Percentiles rank a stretch among this genome's conserved stretches.
Conservation (phyloP, 129 eudicot species). For the Flaveria robusta region DNA sequence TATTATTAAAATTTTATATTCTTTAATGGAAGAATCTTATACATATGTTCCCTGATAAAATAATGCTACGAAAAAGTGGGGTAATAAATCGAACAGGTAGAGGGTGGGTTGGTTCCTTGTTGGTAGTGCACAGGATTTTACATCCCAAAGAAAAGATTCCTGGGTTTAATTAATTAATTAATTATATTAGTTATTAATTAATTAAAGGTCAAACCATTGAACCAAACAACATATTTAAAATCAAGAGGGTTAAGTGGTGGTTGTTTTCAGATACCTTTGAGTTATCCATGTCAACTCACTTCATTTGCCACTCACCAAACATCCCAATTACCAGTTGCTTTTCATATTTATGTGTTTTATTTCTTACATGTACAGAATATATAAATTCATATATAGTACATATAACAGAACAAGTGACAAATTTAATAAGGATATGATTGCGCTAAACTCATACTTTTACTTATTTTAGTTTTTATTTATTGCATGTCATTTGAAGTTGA, state of each 20-base stretch:
- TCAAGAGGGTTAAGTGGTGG: conserved; percentile 18
- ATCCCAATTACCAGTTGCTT: conserved; percentile 1
- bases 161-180: conserved; percentile 20
- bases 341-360: conserved; percentile 1
- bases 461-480: too few relatives aligned
- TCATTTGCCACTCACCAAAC: conserved; percentile 20
- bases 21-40: too few relatives aligned
- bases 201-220: conserved; percentile 33
- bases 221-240: conserved; percentile 18
- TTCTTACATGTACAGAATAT: too few relatives aligned
- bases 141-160: conserved; percentile 41
- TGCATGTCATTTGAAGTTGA: too few relatives aligned
- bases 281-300: conserved; percentile 34
- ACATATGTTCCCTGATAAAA: not conserved
- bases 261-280: conserved; percentile 22
- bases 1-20: too few relatives aligned
- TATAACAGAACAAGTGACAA: not conserved
- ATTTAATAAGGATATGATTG: not conserved
- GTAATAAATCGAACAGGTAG: conserved; percentile 16
- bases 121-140: conserved; percentile 31
- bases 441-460: too few relatives aligned
- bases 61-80: conserved; percentile 10
- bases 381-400: too few relatives aligned
- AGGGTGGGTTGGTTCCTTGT: conserved; percentile 23
- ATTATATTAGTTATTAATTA: not conserved